phyloP scores from a whole-genome alignment of 1,284 basidiomycete genomes.

The Porodaedalea pini region DNA sequence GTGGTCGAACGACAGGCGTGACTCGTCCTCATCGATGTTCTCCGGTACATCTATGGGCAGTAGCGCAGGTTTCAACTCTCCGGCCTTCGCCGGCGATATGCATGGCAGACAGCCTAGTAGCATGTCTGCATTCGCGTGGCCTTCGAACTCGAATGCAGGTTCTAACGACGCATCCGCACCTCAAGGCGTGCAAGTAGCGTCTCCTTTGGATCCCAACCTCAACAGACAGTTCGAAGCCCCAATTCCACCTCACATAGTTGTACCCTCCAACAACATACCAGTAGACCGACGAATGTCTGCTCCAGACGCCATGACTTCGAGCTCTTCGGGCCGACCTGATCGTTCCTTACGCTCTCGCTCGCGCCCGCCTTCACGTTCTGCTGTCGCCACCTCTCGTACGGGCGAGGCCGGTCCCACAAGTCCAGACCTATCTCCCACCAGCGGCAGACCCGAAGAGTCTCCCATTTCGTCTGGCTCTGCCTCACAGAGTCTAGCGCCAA shows the following conservation, averaged over 20 bases:
- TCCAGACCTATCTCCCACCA: constrained; percentile 23
- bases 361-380: constrained; percentile 61
- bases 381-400: constrained; percentile 6
- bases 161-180: constrained; percentile 39
- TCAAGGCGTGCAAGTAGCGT: constrained; percentile 37
- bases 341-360: constrained; percentile 58
- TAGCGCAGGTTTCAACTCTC: constrained; percentile 41
- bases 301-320: constrained; percentile 49
- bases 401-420: constrained; percentile 7
- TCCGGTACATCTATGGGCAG: constrained; percentile 57
- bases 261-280: constrained; percentile 54
- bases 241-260: constrained; percentile 39
- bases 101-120: constrained; percentile 58
- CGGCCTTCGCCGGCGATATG: constrained; percentile 62
- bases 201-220: constrained; percentile 38
- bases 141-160: constrained; percentile 45
- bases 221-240: constrained; percentile 37
- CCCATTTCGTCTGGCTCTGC: constrained; percentile 31
- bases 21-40: constrained; percentile 65
- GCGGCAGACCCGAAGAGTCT: constrained; percentile 9
- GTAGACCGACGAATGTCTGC: constrained; percentile 72
- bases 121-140: constrained; percentile 70
- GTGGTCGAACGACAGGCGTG: constrained; percentile 66
- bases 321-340: constrained; percentile 43
- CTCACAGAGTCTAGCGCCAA: constrained; percentile 28